Conservation (phyloP, 2,329 filamentous ascomycete species). For the Ceratocystis alfenasii region DNA sequence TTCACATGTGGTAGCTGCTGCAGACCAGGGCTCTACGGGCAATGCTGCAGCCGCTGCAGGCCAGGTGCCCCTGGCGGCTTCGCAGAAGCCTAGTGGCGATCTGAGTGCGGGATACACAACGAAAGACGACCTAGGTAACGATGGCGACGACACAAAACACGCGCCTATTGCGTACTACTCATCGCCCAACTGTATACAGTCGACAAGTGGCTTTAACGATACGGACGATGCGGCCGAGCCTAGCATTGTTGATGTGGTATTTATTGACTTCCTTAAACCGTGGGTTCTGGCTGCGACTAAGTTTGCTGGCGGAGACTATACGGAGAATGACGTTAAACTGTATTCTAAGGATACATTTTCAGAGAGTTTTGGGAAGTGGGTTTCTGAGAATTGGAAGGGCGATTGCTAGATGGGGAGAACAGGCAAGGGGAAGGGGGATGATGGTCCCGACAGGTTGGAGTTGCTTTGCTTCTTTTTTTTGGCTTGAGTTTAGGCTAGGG, state of each 20-base stretch:
- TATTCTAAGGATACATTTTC: conserved; percentile 47
- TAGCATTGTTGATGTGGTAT: conserved; percentile 72
- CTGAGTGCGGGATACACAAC: conserved; percentile 72
- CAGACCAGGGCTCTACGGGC: neutral
- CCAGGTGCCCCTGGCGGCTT: conserved; percentile 9
- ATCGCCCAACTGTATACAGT: conserved; percentile 74
- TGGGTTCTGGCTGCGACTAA: conserved; percentile 68
- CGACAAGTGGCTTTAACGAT: conserved; percentile 49
- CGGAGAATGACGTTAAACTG: conserved; percentile 35
- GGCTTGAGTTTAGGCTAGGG: neutral
- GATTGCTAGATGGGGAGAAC: conserved; percentile 31
- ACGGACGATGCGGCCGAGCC: conserved; percentile 39
- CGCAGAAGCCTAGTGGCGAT: conserved; percentile 29
- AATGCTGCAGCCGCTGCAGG: neutral
- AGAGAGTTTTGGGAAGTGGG: conserved; percentile 45
- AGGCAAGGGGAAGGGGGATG: neutral
- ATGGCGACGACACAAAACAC: conserved; percentile 88
- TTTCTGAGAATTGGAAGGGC: conserved; percentile 45
- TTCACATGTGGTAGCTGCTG: neutral
- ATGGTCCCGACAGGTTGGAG: too few species aligned
- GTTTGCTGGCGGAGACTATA: conserved; percentile 42
- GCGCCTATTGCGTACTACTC: conserved; percentile 58
- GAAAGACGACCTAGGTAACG: conserved; percentile 64
- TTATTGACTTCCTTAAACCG: conserved; percentile 79
- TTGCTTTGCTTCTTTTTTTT: too few species aligned